Evolutionary conservation across 495 filamentous ascomycete genomes (phyloP), one percentile per base, ranked within the genome.

Genomic region (Penicillium subrubescens): DNA sequence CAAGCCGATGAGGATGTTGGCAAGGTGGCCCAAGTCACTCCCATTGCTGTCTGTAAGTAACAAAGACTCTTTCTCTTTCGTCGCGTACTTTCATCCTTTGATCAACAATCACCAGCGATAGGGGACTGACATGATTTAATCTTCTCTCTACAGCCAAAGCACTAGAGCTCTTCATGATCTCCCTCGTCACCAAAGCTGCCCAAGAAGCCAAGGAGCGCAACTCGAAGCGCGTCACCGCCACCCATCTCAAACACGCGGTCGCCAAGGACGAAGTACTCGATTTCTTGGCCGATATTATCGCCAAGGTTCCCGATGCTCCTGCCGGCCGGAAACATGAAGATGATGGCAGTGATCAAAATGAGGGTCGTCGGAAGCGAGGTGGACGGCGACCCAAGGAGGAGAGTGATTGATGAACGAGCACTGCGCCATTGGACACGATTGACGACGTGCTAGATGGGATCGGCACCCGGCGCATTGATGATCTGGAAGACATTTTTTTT

Each of bases 1-100:
- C 95, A 99, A 77, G 95, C 95, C 8, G 95, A 99, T 72, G 95
- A 99, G 71, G 95, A 99, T 77, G 94, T 99, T 2, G 95, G 95
- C 44, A 99, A 99, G 79, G 96, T 99, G 4, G 93, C 95, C 8
- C 96, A 98, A 77, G 94, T 97, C 25, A 96, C 94, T 6, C 94
- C 94, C 3, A 93, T 96, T 69, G 93, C 91, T 53, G 94, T 97
- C 57, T 92, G 93, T 89, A 85, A 62, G 86, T 88, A 11, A 11
- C 19, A 10, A n/a, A 3, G 46, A 27, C 63, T 37, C 58, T 10
- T 23, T 29, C 41, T 60, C 34, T 33, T 52, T 54, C 41, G 35
- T 48, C 44, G 44, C 44, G 44, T 48, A 12, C 3, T 25, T 17
- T 48, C 7, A 8, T 48, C 21, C 2, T 48, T 48, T 10, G 8